Conservation (phyloP, 1,284 basidiomycete genomes). For the Sanghuangporus baumii region DNA sequence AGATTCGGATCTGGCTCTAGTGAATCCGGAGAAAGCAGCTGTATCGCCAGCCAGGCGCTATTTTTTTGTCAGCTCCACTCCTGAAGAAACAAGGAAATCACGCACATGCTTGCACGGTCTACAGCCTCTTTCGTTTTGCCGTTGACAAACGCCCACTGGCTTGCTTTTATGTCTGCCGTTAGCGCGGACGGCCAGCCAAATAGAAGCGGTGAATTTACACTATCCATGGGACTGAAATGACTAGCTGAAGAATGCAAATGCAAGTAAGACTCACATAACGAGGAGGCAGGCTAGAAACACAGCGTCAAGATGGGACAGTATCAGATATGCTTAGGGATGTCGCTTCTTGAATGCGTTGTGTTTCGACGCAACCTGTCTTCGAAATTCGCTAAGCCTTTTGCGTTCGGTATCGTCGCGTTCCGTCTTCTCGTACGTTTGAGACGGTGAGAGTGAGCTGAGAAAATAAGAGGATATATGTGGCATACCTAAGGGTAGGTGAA, state of each 20-base stretch:
- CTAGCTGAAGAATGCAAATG: not conserved
- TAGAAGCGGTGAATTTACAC: not conserved
- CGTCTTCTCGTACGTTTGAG: too few relatives aligned
- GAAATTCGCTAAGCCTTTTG: too few relatives aligned
- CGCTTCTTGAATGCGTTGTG: too few relatives aligned
- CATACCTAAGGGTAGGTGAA: too few relatives aligned
- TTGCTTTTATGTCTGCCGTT: not conserved
- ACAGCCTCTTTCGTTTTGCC: not conserved
- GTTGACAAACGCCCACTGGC: not conserved
- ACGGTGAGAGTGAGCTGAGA: too few relatives aligned
- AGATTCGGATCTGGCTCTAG: not conserved
- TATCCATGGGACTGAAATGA: not conserved
- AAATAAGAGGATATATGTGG: too few relatives aligned
- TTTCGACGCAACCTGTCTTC: too few relatives aligned
- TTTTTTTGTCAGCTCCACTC: not conserved
- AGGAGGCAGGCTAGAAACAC: too few relatives aligned
- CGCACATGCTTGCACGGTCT: not conserved
- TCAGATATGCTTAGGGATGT: too few relatives aligned
- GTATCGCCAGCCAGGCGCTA: not conserved
- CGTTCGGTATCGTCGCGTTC: too few relatives aligned
- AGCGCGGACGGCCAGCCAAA: not conserved
- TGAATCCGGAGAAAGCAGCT: not conserved
- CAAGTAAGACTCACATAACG: not conserved
- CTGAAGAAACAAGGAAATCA: not conserved
- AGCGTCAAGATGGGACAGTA: too few relatives aligned